These are phyloP conservation scores for Trichophyton mentagrophytes DNA, from an alignment of 2,329 filamentous ascomycete genomes.

Conservation along the genomic window DNA sequence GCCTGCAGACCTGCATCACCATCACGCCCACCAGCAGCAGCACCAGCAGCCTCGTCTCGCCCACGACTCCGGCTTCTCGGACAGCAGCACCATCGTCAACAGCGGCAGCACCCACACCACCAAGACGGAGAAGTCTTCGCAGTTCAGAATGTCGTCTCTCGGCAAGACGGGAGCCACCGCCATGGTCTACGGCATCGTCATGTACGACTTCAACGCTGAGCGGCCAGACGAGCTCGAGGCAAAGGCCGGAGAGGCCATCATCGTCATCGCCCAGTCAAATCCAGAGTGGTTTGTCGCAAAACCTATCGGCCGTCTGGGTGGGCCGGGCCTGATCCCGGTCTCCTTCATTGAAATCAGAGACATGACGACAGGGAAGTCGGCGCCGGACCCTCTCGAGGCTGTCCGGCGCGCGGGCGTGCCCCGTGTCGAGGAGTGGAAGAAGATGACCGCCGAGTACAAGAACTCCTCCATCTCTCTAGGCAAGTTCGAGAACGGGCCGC, in stretches of 20 bases:
- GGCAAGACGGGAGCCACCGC: conserved; percentile 49
- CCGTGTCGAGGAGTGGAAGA: conserved; percentile 97
- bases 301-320: conserved; percentile 92
- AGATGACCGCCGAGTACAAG: conserved; percentile 98
- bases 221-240: conserved; percentile 92
- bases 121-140: conserved; percentile 23
- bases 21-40: not conserved
- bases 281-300: conserved; percentile 99
- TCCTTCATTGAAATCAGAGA: conserved; percentile 94
- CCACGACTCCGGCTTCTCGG: conserved; percentile 85
- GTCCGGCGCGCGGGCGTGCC: conserved; percentile 82
- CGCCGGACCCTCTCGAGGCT: conserved; percentile 69
- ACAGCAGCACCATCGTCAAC: conserved; percentile 31
- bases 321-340: conserved; percentile 87
- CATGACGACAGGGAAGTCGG: conserved; percentile 74
- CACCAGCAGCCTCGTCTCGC: conserved; percentile 40
- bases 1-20: conserved; percentile 25
- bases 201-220: conserved; percentile 94
- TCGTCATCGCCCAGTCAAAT: conserved; percentile 96
- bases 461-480: conserved; percentile 96
- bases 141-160: conserved; percentile 32
- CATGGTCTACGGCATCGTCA: conserved; percentile 93
- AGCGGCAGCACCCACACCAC: conserved; percentile 21
- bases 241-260: conserved; percentile 89
- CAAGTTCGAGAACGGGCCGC: conserved; percentile 56